phyloP scores from a whole-genome alignment of 169 alveolate species.

The Perkinsus marinus region DNA sequence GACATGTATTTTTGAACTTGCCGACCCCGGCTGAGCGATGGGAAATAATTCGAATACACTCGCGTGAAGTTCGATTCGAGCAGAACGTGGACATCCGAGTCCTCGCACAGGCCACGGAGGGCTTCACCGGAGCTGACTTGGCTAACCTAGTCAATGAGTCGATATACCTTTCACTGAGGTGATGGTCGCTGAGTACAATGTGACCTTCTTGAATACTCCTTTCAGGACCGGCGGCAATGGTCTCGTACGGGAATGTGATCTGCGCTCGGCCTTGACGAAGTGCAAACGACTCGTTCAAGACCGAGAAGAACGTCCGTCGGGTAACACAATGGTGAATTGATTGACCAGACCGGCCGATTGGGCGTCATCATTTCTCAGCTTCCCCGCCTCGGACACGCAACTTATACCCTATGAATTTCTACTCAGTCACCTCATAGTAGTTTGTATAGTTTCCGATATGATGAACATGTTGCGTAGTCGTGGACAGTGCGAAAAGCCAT shows the following conservation, averaged over 20 bases:
- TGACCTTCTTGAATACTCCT: no score
- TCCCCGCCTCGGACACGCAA: not conserved
- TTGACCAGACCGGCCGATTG: not conserved
- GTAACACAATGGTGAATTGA: not conserved
- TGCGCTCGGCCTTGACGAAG: not conserved
- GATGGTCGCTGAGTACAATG: no score
- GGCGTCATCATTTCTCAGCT: not conserved
- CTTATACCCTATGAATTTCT: not conserved
- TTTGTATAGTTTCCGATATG: not conserved
- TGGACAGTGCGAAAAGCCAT: no score
- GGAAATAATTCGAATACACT: slow-evolving; percentile 39
- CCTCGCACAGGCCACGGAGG: slow-evolving; percentile 56
- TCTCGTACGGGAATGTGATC: not conserved
- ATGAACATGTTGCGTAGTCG: not conserved
- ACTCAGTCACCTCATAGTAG: not conserved
- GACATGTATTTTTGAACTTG: slow-evolving; percentile 4
- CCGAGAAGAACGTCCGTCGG: not conserved
- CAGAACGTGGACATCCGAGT: slow-evolving; percentile 36
- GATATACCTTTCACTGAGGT: not conserved
- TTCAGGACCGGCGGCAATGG: not conserved
- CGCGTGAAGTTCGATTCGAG: slow-evolving; percentile 33
- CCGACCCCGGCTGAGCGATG: slow-evolving; percentile 71
- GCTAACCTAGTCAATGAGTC: slow-evolving; percentile 66
- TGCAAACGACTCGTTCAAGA: not conserved
- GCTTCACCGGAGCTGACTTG: slow-evolving; percentile 74